Evolutionary conservation across 305 asterid genomes (phyloP), one percentile per base, ranked within the genome.

Genomic region (Plantago lanceolata): DNA sequence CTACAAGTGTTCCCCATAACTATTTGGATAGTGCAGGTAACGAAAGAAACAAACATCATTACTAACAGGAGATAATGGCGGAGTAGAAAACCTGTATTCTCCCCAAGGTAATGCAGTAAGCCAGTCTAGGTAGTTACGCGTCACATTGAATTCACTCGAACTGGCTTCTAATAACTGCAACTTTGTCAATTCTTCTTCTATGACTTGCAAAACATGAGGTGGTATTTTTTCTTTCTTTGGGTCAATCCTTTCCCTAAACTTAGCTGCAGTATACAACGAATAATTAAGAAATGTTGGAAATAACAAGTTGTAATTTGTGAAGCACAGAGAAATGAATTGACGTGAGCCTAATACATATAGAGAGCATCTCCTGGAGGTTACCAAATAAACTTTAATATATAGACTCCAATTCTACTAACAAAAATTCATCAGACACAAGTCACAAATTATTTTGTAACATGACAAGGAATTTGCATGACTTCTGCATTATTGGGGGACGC

Each of bases 81-180:
- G 71, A 63, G 62, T 49, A 31, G 51, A 76, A 69, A 57, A 93
- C 99, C 99, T 93, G 88, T 84, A 90, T 77, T 85, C 94, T 51
- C 99, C 97, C 97, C 99, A 93, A 26, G 99, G 99, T 78, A 93
- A 68, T 1, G 95, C 95, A 70, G 97, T 93, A 85, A 90, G 81
- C 99, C 99, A 93, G 78, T 93, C 99, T 67, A 93, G 91, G 82
- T 93, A 93, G 76, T 90, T 90, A 68, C 99, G 96, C 43, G 99
- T 93, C 24, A 90, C 99, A 24, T 90, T 93, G 72, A 93, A 93
- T 79, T 93, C 99, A 79, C 99, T 93, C 12, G 99, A 93, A 82
- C 99, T 93, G 20, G 99, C 95, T 83, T 93, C 99, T 70, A 93
- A 62, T 66, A 90, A 68, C 75, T 90, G 97, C 71, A 90, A 78